phyloP scores from a whole-genome alignment of 208 protist species.

The Wallacemonas sp. region DNA sequence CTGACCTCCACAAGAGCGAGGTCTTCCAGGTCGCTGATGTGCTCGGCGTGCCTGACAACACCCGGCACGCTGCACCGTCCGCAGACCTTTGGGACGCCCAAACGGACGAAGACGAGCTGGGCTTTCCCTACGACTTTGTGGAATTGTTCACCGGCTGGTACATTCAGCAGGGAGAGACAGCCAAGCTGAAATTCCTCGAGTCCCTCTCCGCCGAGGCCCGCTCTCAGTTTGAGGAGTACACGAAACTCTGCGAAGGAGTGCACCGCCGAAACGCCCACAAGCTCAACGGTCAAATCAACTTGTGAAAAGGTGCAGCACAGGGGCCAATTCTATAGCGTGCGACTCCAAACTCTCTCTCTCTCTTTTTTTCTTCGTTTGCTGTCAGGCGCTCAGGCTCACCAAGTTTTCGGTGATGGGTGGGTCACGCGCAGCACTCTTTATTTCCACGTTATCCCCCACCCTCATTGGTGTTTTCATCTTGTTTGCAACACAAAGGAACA shows the following conservation, averaged over 20 bases:
- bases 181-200: slow-evolving; percentile 47
- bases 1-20: slow-evolving; percentile 96
- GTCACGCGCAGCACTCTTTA: not conserved
- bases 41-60: slow-evolving; percentile 81
- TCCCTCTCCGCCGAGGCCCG: slow-evolving; percentile 49
- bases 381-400: not conserved
- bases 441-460: no score
- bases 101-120: slow-evolving; percentile 96
- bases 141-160: slow-evolving; percentile 94
- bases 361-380: not conserved
- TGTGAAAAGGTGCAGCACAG: slow-evolving; percentile 27
- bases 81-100: slow-evolving; percentile 96
- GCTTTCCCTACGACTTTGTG: slow-evolving; percentile 96
- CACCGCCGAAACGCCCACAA: slow-evolving; percentile 93
- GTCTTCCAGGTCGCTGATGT: slow-evolving; percentile 83
- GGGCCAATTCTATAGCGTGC: not conserved
- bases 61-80: slow-evolving; percentile 85
- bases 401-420: no score
- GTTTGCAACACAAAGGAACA: no score
- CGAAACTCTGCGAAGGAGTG: slow-evolving; percentile 66
- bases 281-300: slow-evolving; percentile 65
- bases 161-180: slow-evolving; percentile 47
- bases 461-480: no score
- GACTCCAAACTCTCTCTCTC: not conserved
- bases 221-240: slow-evolving; percentile 77